Evolutionary conservation across 129 eudicot genomes (phyloP), one percentile per base, ranked within the genome.

Genomic region (Erigeron canadensis): DNA sequence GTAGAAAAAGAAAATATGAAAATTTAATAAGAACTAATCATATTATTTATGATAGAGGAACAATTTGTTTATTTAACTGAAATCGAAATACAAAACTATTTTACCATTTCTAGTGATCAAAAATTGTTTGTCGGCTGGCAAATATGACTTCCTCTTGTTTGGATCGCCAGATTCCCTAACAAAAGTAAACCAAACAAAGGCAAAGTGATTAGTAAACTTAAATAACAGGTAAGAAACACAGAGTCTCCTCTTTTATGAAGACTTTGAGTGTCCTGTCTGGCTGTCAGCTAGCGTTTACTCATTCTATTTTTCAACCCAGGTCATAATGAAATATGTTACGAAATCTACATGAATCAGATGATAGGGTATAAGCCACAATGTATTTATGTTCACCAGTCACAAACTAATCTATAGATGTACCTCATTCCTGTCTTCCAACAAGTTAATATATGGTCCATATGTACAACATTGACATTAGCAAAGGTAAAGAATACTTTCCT

Each of bases 141-240:
- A 79, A 77, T 93, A 89, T 67, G 98, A 84, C 84, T 85, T 93
- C 88, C 98, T 81, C 86, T 86, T 91, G 89, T 84, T 77, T 56
- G 97, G 89, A 79, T 91, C 97, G 61, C 97, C 97, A 15, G 96
- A 89, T 79, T 93, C 98, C 98, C 98, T 93, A 70, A 45, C 10
- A 59, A 40, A 44, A 64, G 6, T 19, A 56, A 65, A 17, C 23
- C 37, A 68, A 34, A 58, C 63, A 28, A 71, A 19, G 53, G 10
- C 13, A 16, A 40, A 65, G 13, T 23, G 7, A 74, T 46, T 10
- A 46, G 57, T 48, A 15, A 21, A 10, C 54, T 43, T 7, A 18
- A 37, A 38, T 63, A 37, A 7, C 40, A 65, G 7, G 15, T 67
- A 67, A 46, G 59, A 11, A 23, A 45, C 21, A n/a, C 53, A 46